These are phyloP conservation scores for Vitis hybrid DNA, from an alignment of 177 flowering plant species.

Conservation along the genomic window DNA sequence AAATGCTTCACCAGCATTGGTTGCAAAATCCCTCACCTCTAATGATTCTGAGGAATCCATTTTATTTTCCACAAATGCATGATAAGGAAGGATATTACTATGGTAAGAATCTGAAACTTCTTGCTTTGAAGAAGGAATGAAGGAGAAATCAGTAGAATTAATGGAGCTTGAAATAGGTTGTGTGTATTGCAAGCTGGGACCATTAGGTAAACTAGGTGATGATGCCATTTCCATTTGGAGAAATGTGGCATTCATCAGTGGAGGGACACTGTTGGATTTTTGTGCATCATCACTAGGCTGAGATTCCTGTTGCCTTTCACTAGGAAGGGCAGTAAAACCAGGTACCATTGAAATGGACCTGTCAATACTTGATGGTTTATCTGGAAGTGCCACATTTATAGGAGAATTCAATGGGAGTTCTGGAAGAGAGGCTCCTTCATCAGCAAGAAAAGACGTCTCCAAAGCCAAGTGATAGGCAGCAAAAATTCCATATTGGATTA, in stretches of 20 bases:
- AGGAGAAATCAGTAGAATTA: slow-evolving; percentile 23
- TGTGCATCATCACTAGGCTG: slow-evolving; percentile 32
- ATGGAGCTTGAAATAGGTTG: slow-evolving; percentile 14
- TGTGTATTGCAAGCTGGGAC: slow-evolving; percentile 19
- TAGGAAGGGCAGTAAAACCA: slow-evolving; percentile 52
- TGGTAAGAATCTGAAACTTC: slow-evolving; percentile 18
- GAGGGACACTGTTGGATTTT: slow-evolving; percentile 34
- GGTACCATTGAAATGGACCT: slow-evolving; percentile 87
- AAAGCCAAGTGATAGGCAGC: slow-evolving; percentile 98
- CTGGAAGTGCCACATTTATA: slow-evolving; percentile 80
- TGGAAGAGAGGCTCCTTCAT: slow-evolving; percentile 95
- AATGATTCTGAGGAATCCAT: slow-evolving; percentile 14
- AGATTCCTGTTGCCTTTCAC: slow-evolving; percentile 35
- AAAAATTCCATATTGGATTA: slow-evolving; percentile 89
- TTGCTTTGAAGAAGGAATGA: slow-evolving; percentile 21
- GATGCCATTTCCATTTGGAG: slow-evolving; percentile 14
- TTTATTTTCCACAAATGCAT: slow-evolving; percentile 21
- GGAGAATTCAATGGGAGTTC: slow-evolving; percentile 80
- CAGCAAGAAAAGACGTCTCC: slow-evolving; percentile 98
- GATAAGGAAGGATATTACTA: slow-evolving; percentile 22
- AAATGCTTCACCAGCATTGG: slow-evolving; percentile 4
- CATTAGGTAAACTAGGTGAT: slow-evolving; percentile 26
- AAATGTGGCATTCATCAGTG: slow-evolving; percentile 2
- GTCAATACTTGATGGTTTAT: slow-evolving; percentile 63
- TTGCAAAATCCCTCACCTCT: slow-evolving; percentile 18